Base-by-base conservation (phyloP, 495 filamentous ascomycete genomes). In the Penicillium diatomitis region DNA sequence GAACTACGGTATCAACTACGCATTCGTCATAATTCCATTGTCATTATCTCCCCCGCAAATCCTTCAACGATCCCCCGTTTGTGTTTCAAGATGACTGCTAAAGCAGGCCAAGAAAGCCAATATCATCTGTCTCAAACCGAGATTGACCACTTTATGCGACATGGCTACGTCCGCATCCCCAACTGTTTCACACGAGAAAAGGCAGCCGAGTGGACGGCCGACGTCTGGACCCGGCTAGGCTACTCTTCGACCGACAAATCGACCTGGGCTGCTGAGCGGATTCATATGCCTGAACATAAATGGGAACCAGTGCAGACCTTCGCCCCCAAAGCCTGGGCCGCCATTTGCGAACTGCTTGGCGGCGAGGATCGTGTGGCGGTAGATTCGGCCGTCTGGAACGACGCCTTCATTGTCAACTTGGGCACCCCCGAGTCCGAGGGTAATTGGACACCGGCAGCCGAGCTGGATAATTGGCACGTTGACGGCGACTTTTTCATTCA, bases 401-500 rank as follows among this genome's bases (percentile, higher is more conserved):
- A 89, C 67, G 75, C 74, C 9, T 71, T 87, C 32, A 88, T 88
- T 49, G 82, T 88, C 29, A 89, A 88, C 65, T 71, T 89, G 10
- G 85, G 85, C 27, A 80, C 75, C 5, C 61, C 72, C 0, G 71
- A 81, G 40, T 63, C 61, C 40, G 76, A 79, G 50, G 73, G 74
- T 4, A 73, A 74, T 58, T 74, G 34, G 65, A 72, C 31, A 56
- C 61, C 47, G 68, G 79, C 41, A 52, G 68, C 52, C 32, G 73
- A 79, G 5, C 65, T 87, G n/a, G 51, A 63, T 20, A 70, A 69
- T 6, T 89, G 84, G 84, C 85, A 89, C 61, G 82, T 85, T 27
- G 84, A 88, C 64, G 85, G 85, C 1, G 84, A 87, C 55, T 87
- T 86, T 63, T 87, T 88, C 65, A 72, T 83, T 9, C 84, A 87